Evolutionary conservation across 2,329 filamentous ascomycete genomes (phyloP), one percentile per base, ranked within the genome.

Genomic region (Leptosphaerulina australis): DNA sequence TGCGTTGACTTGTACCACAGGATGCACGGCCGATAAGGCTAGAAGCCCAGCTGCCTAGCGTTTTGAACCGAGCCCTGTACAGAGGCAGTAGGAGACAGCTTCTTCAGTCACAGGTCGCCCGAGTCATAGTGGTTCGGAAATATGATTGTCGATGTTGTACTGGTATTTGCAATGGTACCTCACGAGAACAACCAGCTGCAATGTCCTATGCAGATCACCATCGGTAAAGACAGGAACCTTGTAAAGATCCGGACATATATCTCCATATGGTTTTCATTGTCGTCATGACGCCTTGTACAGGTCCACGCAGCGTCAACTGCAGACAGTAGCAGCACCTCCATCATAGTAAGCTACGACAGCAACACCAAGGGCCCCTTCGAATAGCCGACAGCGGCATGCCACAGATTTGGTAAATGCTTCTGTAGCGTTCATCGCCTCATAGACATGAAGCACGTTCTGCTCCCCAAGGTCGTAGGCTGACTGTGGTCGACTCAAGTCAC

Each of bases 201-300:
- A 30, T 11, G 28, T 35, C 44, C 34, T 46, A 28, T 11, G 35
- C 35, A 38, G 33, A 44, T 44, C 31, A 31, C 11, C n/a, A 15
- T 15, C 5, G 11, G 14, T 20, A n/a, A 3, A 21, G 7, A 12
- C 14, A 3, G 12, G 5, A 18, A 34, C 36, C 24, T 35, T 40
- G 36, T 25, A 22, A 12, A 20, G 22, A 24, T 14, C 12, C 44
- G 35, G 15, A 28, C 17, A 10, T 21, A 33, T 28, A 17, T 18
- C 36, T 30, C 34, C 22, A 35, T 29, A 26, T 14, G 31, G 36
- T 22, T 6, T 29, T 36, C 36, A 17, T 5, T 29, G 30, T 40
- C 36, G 36, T 40, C 36, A 48, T 30, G 29, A 21, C 29, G 12
- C 21, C 20, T 31, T 12, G 30, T 12, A 33, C 17, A 44, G 25